Evolutionary conservation across 805 yeast species (phyloP), one percentile per base, ranked within the genome.

Genomic region (Starmera pachycereana): DNA sequence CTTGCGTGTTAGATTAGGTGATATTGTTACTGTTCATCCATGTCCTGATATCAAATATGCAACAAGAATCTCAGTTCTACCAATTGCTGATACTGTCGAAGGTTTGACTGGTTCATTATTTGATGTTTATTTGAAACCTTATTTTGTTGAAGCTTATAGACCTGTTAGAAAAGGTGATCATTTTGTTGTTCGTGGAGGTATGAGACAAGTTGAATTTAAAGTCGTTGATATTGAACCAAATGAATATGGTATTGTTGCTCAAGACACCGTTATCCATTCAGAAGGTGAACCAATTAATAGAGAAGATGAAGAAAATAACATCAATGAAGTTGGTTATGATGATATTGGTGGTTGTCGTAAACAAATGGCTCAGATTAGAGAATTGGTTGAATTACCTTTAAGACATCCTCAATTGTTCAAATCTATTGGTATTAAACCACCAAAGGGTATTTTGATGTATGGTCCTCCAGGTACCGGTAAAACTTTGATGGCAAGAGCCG

Each of bases 401-500:
- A 84, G 98, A 70, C 98, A 92, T 64, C 98, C 98, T 39, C 97
- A 92, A 67, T 75, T 92, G 55, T 92, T 92, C 74, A 92, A 92
- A 70, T 80, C 94, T 32, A 90, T 92, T 57, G 98, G 98, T 76
- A 92, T 92, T 61, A 92, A 92, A 64, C 98, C 98, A 34, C 98
- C 98, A 49, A 85, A 87, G 64, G 98, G 98, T 71, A 88, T 92
- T 45, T 75, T 92, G 58, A 85, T 86, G 95, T 92, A 84, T 62
- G 98, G 98, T 58, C 98, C 98, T 37, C 98, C 98, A 29, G 98
- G 98, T 77, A 92, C 98, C 12, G 98, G 98, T 84, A 92, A 92
- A 68, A 92, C 98, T 29, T 72, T 92, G 52, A 88, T 92, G 96
- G 98, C 98, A 2, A 81, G 98, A 62, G 98, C 98, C n/a, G 98